These are phyloP conservation scores for Cynanchum wilfordii DNA, from an alignment of 257 asterid species.

Conservation along the genomic window DNA sequence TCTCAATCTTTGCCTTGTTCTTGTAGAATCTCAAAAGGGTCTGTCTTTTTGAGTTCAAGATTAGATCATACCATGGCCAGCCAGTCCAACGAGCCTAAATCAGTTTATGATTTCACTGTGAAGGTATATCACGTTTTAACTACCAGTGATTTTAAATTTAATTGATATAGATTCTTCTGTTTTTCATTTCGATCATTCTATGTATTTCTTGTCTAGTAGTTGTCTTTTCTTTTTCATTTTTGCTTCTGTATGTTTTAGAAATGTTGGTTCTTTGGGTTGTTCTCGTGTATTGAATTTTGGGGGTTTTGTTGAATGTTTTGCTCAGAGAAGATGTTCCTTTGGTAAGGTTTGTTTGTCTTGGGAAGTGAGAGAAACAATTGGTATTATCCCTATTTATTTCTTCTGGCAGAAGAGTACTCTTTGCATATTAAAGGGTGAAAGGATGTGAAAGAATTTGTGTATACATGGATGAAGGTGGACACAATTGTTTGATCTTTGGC, in stretches of 20 bases:
- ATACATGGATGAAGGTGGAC: not conserved
- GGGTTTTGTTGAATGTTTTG: not conserved
- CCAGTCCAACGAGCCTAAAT: conserved; percentile 56
- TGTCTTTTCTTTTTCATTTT: not conserved
- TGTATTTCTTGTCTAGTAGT: not conserved
- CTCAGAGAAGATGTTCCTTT: not conserved
- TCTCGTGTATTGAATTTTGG: not conserved
- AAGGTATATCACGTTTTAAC: conserved; percentile 38
- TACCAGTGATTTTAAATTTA: not conserved
- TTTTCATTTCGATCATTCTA: not conserved
- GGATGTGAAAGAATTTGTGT: not conserved
- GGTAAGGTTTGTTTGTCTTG: not conserved
- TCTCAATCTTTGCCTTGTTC: conserved; percentile 6
- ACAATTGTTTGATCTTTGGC: no score
- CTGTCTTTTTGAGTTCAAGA: conserved; percentile 13
- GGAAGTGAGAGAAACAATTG: not conserved
- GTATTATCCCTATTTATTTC: not conserved
- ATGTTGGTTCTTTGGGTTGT: not conserved
- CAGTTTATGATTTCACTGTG: conserved; percentile 77
- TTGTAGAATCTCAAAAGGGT: conserved; percentile 8
- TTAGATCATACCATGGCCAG: conserved; percentile 47
- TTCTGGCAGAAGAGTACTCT: not conserved
- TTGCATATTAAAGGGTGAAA: not conserved
- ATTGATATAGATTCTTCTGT: not conserved
- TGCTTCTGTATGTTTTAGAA: not conserved